Base-by-base conservation (phyloP, 2,329 filamentous ascomycete species). In the Apiospora marii region DNA sequence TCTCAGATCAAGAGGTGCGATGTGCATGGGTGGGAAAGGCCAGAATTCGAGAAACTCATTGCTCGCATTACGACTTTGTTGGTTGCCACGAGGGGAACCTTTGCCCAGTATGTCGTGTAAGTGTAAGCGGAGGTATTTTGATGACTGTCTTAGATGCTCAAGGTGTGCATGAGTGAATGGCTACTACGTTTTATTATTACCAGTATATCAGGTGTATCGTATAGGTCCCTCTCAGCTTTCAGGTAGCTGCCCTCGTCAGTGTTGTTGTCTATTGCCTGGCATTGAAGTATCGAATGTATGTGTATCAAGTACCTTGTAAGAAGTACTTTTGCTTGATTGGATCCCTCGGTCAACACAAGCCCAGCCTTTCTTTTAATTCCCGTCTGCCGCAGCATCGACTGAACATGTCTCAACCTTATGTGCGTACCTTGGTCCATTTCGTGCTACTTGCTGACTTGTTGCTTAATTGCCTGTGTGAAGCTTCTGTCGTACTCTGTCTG, bases 331-430 rank as follows among this genome's bases (percentile, higher is more conserved):
- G 53, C 19, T 37, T 37, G 53, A 22, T 37, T 37, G 53, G 27
- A 61, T 61, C 53, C 53, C 53, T 61, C 53, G 30, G 30, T 61
- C 53, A 30, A 61, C 53, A 16, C 19, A 10, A 41, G 58, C 10
- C 58, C 58, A 64, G 22, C 19, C 53, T 41, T 64, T 41, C 58
- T 24, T 64, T 64, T 64, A 37, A 61, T 61, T 61, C 53, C 53
- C 53, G 34, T 41, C 58, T 64, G 41, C 34, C 34, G 34, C 58
- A 22, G 53, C 53, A 61, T 61, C 58, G 58, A 64, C 58, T 41
- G 58, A 24, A n/a, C 58, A 41, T 64, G 58, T 64, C 58, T 64
- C 58, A 64, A 64, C 58, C 34, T 64, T 64, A 64, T 64, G 58
- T 41, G 34, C 58, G 30, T 41, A 64, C 58, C 58, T 64, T 64